A percentile compares a stretch with the other conserved stretches of the same genome.
Evolutionary conservation across 202 grass and related monocot genomes (phyloP).

Genomic region (Schoenoplectus tabernaemontani): DNA sequence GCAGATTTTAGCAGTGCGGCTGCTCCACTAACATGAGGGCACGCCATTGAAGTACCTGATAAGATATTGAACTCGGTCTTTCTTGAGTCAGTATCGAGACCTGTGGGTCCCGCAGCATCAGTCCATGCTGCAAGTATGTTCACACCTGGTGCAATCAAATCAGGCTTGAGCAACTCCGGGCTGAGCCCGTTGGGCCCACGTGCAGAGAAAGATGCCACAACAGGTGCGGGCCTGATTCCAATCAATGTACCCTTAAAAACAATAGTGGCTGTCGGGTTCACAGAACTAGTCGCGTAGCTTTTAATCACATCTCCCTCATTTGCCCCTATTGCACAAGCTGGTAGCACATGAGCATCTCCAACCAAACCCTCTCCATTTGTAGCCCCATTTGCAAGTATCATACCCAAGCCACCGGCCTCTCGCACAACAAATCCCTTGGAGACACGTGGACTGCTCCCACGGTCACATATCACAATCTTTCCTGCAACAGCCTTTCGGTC

Average conservation of each 20-base stretch:
- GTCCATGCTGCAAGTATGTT: conserved; percentile 97
- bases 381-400: conserved; percentile 79
- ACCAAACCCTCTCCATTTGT: conserved; percentile 82
- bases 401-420: conserved; percentile 63
- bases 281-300: conserved; percentile 35
- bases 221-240: conserved; percentile 78
- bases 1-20: conserved; percentile 75
- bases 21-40: conserved; percentile 91
- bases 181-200: conserved; percentile 76
- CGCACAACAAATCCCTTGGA: conserved; percentile 84
- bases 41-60: conserved; percentile 94
- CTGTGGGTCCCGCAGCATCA: conserved; percentile 58
- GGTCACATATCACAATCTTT: conserved; percentile 90
- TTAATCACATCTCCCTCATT: conserved; percentile 67
- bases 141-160: conserved; percentile 77
- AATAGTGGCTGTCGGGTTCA: conserved; percentile 48
- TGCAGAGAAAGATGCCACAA: conserved; percentile 89
- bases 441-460: conserved; percentile 89
- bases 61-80: conserved; percentile 94
- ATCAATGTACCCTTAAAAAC: conserved; percentile 62
- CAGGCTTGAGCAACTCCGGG: conserved; percentile 84
- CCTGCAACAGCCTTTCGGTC: conserved; percentile 62
- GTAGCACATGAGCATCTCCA: conserved; percentile 83
- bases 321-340: conserved; percentile 67
- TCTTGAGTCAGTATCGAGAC: conserved; percentile 44